Conservation (phyloP, 2,329 filamentous ascomycete species). For the Botrytis byssoidea region DNA sequence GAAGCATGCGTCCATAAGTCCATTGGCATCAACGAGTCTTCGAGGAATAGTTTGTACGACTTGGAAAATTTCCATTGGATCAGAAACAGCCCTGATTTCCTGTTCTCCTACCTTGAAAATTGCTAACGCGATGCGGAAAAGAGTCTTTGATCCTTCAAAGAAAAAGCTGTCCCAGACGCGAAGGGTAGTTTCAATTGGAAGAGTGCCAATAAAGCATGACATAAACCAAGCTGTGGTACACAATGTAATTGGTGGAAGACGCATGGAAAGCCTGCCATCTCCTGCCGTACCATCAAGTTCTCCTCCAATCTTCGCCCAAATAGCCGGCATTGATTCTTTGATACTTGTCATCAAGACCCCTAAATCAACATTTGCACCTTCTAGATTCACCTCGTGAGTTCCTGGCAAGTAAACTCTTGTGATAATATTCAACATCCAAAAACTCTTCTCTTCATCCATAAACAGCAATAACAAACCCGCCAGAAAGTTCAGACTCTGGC, state of each 20-base stretch:
- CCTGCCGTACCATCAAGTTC: constrained; percentile 56
- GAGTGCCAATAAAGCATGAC: constrained; percentile 90
- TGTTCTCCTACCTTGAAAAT: constrained; percentile 86
- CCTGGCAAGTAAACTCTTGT: constrained; percentile 85
- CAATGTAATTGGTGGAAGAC: constrained; percentile 84
- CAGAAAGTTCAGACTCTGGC: constrained; percentile 92
- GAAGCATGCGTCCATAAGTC: constrained; percentile 79
- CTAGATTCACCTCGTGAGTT: constrained; percentile 85
- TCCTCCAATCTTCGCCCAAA: constrained; percentile 86
- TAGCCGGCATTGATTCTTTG: constrained; percentile 74
- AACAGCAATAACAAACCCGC: constrained; percentile 88
- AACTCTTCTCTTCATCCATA: constrained; percentile 84
- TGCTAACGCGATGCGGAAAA: constrained; percentile 86
- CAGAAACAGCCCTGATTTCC: constrained; percentile 74
- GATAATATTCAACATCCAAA: constrained; percentile 91
- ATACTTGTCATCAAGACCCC: constrained; percentile 88
- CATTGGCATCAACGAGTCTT: constrained; percentile 76
- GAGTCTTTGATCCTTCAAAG: constrained; percentile 89
- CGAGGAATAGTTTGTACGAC: constrained; percentile 86
- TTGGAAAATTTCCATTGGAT: constrained; percentile 95
- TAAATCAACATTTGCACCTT: constrained; percentile 90
- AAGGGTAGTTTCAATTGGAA: constrained; percentile 87
- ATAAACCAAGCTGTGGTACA: constrained; percentile 98
- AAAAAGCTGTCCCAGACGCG: constrained; percentile 96
- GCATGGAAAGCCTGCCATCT: constrained; percentile 41